Percentiles rank a stretch among this genome's conserved stretches.
phyloP scores from a whole-genome alignment of 345 rosid species.

The Eucalyptus lansdowneana region DNA sequence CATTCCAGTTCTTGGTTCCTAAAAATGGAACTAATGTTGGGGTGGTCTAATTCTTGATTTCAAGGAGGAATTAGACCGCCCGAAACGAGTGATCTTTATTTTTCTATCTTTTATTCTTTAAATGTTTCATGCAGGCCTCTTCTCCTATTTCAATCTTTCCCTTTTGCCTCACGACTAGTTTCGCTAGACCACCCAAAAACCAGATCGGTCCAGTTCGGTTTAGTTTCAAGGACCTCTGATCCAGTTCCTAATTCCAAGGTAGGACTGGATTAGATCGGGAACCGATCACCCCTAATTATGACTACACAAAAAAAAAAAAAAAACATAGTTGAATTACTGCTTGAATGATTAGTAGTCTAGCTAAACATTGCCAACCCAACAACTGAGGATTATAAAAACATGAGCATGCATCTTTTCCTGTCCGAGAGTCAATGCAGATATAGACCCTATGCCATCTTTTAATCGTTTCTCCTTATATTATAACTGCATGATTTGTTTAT shows the following conservation, averaged over 20 bases:
- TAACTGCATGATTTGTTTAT: not conserved
- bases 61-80: not conserved
- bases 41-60: not conserved
- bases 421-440: not conserved
- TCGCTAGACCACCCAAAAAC: fast-evolving
- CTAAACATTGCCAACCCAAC: not conserved
- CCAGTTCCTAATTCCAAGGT: fast-evolving
- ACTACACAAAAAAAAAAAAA: not conserved
- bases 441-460: not conserved
- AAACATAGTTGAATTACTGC: not conserved
- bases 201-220: too few relatives aligned
- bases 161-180: not conserved
- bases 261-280: not conserved
- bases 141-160: not conserved
- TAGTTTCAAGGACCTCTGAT: not conserved
- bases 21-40: not conserved
- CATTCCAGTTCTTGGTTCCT: fast-evolving
- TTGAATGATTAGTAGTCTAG: not conserved
- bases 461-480: not conserved
- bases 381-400: not conserved
- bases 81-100: too few relatives aligned
- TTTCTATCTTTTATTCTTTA: too few relatives aligned
- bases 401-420: not conserved
- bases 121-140: not conserved
- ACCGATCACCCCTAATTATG: not conserved